Evolutionary conservation across 2,329 filamentous ascomycete species (phyloP).

Genomic region (Tolypocladium inflatum): DNA sequence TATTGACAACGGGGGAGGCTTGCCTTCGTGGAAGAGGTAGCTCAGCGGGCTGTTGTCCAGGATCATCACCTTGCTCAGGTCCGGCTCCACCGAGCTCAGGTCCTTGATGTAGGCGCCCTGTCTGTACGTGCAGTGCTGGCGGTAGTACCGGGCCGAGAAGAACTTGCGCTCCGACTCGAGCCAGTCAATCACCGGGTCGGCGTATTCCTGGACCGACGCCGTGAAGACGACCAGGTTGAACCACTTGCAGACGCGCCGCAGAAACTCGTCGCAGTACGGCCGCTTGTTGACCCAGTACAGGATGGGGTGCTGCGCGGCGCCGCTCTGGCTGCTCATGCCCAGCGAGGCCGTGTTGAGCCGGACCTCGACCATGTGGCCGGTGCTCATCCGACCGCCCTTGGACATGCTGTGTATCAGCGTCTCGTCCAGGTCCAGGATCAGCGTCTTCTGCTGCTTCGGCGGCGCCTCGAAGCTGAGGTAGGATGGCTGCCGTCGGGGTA

Average conservation of each 20-base stretch:
- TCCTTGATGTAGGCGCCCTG: conserved; percentile 99
- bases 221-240: conserved; percentile 97
- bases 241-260: conserved; percentile 91
- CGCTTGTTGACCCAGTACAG: conserved; percentile 98
- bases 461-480: conserved; percentile 58
- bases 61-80: conserved; percentile 97
- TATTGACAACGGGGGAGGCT: conserved; percentile 15
- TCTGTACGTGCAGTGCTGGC: conserved; percentile 92
- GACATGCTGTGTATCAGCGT: conserved; percentile 97
- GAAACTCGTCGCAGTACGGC: conserved; percentile 91
- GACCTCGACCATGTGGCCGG: conserved; percentile 98
- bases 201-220: conserved; percentile 95
- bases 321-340: conserved; percentile 57
- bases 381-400: conserved; percentile 90
- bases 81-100: conserved; percentile 88
- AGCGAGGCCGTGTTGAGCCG: conserved; percentile 68
- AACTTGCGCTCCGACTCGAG: conserved; percentile 94
- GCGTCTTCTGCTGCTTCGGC: conserved; percentile 68
- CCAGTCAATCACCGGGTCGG: conserved; percentile 98
- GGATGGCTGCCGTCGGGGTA: conserved; percentile 82
- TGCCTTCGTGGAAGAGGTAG: conserved; percentile 98
- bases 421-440: conserved; percentile 93
- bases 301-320: conserved; percentile 77
- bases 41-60: conserved; percentile 96
- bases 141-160: conserved; percentile 87